A percentile compares a stretch with the other conserved stretches of the same genome.
phyloP scores from a whole-genome alignment of 2,329 filamentous ascomycete genomes.

The Trichoderma sp. region DNA sequence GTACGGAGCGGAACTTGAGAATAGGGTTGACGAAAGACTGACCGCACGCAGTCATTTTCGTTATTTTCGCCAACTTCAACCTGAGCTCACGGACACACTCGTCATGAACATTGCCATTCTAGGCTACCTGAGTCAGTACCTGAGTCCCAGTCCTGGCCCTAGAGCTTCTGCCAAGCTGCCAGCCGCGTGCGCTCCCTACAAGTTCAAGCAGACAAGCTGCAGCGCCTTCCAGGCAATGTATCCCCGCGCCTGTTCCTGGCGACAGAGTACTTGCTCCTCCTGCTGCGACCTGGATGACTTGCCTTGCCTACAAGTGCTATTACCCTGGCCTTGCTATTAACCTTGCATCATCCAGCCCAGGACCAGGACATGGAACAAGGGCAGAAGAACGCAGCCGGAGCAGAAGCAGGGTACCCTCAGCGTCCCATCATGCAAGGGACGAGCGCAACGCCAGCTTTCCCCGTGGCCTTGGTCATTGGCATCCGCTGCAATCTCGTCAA shows the following conservation, averaged over 20 bases:
- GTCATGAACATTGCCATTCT: not conserved
- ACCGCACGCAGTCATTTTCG: not conserved
- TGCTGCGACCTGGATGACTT: not conserved
- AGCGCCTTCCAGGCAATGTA: not conserved
- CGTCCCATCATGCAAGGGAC: conserved; percentile 25
- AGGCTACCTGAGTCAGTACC: conserved; percentile 11
- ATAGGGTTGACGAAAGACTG: no score
- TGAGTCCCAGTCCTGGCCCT: not conserved
- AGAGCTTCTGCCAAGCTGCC: conserved; percentile 11
- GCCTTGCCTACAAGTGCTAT: not conserved
- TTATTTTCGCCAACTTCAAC: not conserved
- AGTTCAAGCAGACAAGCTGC: not conserved
- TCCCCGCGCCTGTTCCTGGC: not conserved
- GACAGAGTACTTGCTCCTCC: not conserved
- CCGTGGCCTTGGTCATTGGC: not conserved
- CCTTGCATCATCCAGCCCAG: not conserved
- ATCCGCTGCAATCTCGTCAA: conserved; percentile 17
- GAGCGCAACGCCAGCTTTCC: conserved; percentile 10
- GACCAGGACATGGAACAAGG: conserved; percentile 4
- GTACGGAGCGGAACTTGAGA: not conserved
- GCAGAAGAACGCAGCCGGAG: conserved; percentile 6
- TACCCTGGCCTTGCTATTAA: conserved; percentile 5
- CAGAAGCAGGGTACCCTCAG: conserved; percentile 8
- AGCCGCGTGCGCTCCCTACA: conserved; percentile 1
- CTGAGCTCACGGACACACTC: not conserved